phyloP scores from a whole-genome alignment of 2,329 filamentous ascomycete species.

The Cercospora canescens region DNA sequence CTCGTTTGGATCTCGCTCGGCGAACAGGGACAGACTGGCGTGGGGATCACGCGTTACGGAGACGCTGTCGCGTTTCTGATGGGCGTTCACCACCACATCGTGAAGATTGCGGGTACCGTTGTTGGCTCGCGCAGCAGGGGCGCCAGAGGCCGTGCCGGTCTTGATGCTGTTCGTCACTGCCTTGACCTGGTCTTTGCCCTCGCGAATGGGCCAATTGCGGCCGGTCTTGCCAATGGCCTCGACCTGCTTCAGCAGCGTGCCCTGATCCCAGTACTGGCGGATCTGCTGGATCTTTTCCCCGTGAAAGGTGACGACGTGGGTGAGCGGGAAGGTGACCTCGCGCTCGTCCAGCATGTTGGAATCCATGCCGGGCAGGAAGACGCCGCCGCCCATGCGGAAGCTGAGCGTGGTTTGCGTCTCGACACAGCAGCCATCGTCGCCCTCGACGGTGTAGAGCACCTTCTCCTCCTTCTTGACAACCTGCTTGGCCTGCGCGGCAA shows the following conservation, averaged over 20 bases:
- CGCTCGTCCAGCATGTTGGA: constrained; percentile 91
- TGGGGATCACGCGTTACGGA: constrained; percentile 50
- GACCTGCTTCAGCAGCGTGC: constrained; percentile 84
- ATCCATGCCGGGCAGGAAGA: constrained; percentile 84
- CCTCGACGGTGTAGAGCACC: constrained; percentile 72
- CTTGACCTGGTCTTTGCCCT: constrained; percentile 79
- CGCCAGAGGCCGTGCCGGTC: constrained; percentile 26
- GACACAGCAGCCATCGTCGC: constrained; percentile 65
- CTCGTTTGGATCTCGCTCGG: constrained; percentile 64
- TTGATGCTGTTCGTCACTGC: constrained; percentile 47
- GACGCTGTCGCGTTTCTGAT: constrained; percentile 35
- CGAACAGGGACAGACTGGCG: constrained; percentile 73
- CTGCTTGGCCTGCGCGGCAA: constrained; percentile 68
- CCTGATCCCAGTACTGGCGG: constrained; percentile 93
- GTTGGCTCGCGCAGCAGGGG: constrained; percentile 20
- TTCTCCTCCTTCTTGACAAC: constrained; percentile 83
- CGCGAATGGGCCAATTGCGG: constrained; percentile 92
- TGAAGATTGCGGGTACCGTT: constrained; percentile 20
- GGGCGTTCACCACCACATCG: constrained; percentile 29
- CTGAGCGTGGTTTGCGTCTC: constrained; percentile 83
- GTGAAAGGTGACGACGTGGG: constrained; percentile 90
- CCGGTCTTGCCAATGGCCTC: constrained; percentile 89
- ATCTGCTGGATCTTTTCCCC: constrained; percentile 78
- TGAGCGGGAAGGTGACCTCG: constrained; percentile 75
- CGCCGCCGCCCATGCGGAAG: constrained; percentile 77